Base-by-base conservation (phyloP, 345 rosid species). In the Sapria himalayana region DNA sequence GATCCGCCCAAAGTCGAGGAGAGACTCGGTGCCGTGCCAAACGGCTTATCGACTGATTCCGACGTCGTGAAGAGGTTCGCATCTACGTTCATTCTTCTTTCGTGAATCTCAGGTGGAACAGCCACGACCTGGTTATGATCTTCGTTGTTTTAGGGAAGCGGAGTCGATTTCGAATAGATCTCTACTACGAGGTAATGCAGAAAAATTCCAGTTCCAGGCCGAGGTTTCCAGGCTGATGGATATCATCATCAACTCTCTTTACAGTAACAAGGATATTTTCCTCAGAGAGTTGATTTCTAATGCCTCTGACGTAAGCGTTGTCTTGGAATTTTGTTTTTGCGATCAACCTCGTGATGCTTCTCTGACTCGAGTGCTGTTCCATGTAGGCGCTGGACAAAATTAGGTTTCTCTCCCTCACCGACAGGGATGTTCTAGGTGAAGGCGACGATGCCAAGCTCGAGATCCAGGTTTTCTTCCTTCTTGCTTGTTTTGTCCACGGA, bases 151-250 rank as follows among this genome's bases (percentile, higher is more conserved):
- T 45, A 89, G 98, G 65, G 98, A 89, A 55, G 49, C 86, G 25
- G 98, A 82, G 57, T 89, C 98, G 37, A 89, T 89, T 50, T 86
- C 97, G 20, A 72, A 61, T 67, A 82, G 70, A 55, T 55, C 91
- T 2, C 82, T 89, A 45, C 82, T 89, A 45, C 94, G 98, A 9
- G 56, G 46, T 46, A 70, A 44, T 58, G 94, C 85, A 58, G 85
- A 82, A 78, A 89, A 79, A 63, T 89, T 78, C 59, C 76, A 82
- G 70, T 89, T 89, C 71, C 98, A 89, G 49, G 98, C 98, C 33
- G 98, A 89, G 76, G 98, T 82, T 32, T 89, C 98, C 46, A 69
- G 98, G 73, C 95, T 79, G 29, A 82, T 89, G 98, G 98, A 89
- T 39, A 89, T 89, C 51, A 58, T 89, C 34, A 73, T 89, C 63